phyloP scores from a whole-genome alignment of 495 filamentous ascomycete genomes.

The Podospora sp. region DNA sequence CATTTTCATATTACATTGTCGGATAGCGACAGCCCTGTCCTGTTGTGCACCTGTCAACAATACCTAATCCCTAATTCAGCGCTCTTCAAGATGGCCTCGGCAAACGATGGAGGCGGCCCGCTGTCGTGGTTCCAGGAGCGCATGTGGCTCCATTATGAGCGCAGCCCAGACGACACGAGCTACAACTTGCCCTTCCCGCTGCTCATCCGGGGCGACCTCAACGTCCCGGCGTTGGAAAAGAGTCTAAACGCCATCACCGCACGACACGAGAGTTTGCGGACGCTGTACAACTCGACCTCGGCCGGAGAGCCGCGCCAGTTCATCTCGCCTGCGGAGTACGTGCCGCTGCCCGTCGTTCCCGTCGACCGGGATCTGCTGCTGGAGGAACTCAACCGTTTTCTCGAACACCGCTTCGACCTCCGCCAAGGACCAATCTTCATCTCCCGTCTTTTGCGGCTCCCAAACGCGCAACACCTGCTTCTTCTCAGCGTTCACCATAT shows the following conservation, averaged over 20 bases:
- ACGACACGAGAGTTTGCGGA: not conserved
- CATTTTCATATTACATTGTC: too few relatives aligned
- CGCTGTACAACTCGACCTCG: not conserved
- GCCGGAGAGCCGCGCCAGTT: not conserved
- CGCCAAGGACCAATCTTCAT: not conserved
- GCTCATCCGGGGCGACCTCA: slow-evolving; percentile 1
- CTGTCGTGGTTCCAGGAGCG: slow-evolving; percentile 5
- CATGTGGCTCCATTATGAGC: slow-evolving; percentile 5
- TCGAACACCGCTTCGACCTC: not conserved
- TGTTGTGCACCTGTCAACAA: too few relatives aligned
- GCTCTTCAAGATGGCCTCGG: not conserved
- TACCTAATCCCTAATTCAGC: not conserved
- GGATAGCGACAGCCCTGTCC: too few relatives aligned
- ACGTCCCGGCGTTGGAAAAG: not conserved
- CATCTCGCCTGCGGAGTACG: not conserved
- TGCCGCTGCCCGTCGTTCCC: not conserved
- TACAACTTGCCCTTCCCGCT: slow-evolving; percentile 4
- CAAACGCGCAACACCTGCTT: not conserved
- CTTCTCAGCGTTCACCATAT: not conserved
- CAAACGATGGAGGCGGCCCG: not conserved
- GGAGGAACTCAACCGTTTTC: not conserved
- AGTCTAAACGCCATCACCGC: not conserved
- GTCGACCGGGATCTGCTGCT: not conserved
- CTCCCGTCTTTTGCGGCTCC: not conserved
- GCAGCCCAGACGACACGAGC: slow-evolving; percentile 5